A percentile compares a stretch with the other conserved stretches of the same genome.
These are phyloP conservation scores for Aspergillus haitiensis DNA, from an alignment of 495 filamentous ascomycete genomes.

Conservation along the genomic window DNA sequence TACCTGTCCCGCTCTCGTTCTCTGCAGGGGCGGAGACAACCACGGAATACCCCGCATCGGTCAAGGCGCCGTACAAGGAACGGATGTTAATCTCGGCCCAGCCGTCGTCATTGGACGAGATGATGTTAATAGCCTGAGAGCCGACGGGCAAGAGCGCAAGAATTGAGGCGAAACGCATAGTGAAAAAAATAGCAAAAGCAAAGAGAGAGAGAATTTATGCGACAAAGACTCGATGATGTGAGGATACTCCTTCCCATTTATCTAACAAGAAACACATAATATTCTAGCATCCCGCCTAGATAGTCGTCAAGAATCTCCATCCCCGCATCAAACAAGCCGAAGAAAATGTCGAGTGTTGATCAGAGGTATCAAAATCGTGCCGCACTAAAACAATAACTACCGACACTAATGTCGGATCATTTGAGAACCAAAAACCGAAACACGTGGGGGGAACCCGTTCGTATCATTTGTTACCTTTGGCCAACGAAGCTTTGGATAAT, in stretches of 20 bases:
- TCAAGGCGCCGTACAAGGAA: slow-evolving; percentile 53
- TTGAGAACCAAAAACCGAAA: neutral
- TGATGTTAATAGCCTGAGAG: slow-evolving; percentile 50
- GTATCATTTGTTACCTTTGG: neutral
- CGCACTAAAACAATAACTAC: neutral
- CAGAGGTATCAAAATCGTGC: neutral
- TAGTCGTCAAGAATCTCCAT: neutral
- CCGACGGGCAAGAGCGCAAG: slow-evolving; percentile 24
- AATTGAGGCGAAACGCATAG: slow-evolving; percentile 19
- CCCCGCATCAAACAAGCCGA: neutral
- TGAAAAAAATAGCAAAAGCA: neutral
- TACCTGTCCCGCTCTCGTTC: slow-evolving; percentile 63
- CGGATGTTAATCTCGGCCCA: slow-evolving; percentile 70
- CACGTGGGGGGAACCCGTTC: slow-evolving; percentile 5
- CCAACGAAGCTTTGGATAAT: neutral
- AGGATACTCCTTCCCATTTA: too few relatives aligned
- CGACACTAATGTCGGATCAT: slow-evolving; percentile 3
- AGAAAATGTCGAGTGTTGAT: neutral
- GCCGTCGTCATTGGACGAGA: slow-evolving; percentile 70
- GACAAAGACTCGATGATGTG: neutral
- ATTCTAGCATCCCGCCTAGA: too few relatives aligned
- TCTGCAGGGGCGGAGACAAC: slow-evolving; percentile 65
- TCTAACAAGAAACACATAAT: too few relatives aligned
- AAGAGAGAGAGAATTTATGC: neutral
- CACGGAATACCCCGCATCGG: slow-evolving; percentile 54